Evolutionary conservation across 495 filamentous ascomycete genomes (phyloP).

Genomic region (Aspergillus ellipticus): DNA sequence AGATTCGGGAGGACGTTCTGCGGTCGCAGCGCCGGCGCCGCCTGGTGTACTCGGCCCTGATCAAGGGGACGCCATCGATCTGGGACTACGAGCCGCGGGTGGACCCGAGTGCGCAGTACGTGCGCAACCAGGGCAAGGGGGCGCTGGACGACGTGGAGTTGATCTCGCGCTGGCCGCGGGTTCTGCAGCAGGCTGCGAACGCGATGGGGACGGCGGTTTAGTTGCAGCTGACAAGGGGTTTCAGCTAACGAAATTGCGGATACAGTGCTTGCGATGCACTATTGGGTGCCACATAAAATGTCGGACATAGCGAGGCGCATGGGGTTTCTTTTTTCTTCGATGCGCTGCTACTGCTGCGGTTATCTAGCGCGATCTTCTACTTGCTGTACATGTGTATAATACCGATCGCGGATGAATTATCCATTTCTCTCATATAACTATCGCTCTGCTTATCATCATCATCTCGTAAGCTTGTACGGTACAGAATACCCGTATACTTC

Average conservation of each 20-base stretch:
- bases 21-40: conserved; percentile 66
- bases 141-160: conserved; percentile 43
- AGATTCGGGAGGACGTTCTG: conserved; percentile 65
- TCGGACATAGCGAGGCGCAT: too few relatives aligned
- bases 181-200: conserved; percentile 36
- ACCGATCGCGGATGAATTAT: too few relatives aligned
- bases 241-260: too few relatives aligned
- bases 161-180: conserved; percentile 46
- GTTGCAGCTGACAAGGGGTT: not conserved
- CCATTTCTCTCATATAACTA: too few relatives aligned
- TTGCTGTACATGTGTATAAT: too few relatives aligned
- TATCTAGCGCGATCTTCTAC: too few relatives aligned
- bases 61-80: conserved; percentile 59
- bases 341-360: too few relatives aligned
- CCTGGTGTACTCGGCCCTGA: conserved; percentile 71
- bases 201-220: conserved; percentile 21
- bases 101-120: conserved; percentile 68
- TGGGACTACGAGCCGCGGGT: conserved; percentile 79
- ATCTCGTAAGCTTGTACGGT: too few relatives aligned
- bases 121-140: conserved; percentile 47
- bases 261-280: not conserved
- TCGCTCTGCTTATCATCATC: too few relatives aligned
- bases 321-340: too few relatives aligned
- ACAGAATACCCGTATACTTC: too few relatives aligned
- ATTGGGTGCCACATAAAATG: not conserved